Conservation (phyloP, 305 asterid species). For the Plantago lanceolata region DNA sequence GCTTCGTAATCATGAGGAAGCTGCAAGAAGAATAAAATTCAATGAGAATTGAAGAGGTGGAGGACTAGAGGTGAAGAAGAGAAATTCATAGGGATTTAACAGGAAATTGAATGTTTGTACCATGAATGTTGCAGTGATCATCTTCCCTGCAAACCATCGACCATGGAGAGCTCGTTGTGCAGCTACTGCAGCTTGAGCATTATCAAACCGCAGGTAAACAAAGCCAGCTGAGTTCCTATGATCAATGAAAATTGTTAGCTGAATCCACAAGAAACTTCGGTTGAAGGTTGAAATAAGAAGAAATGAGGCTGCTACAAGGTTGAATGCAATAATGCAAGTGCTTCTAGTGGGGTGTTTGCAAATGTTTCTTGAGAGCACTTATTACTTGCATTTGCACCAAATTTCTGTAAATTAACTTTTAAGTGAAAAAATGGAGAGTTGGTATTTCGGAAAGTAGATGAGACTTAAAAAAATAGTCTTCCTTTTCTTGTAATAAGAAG, state of each 20-base stretch:
- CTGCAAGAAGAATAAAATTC: slow-evolving; percentile 35
- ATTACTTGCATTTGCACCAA: no score
- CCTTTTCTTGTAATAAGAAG: no score
- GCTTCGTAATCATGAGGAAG: slow-evolving; percentile 41
- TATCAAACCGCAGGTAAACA: slow-evolving; percentile 65
- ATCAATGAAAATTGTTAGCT: slow-evolving; percentile 14
- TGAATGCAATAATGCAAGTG: no score
- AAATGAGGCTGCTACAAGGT: no score
- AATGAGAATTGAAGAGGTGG: no score
- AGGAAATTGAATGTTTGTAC: slow-evolving; percentile 26
- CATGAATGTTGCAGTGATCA: slow-evolving; percentile 72
- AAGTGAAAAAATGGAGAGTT: no score
- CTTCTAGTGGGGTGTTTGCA: no score
- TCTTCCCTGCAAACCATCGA: slow-evolving; percentile 80
- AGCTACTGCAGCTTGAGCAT: slow-evolving; percentile 43
- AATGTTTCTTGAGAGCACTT: no score
- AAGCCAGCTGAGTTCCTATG: slow-evolving; percentile 57
- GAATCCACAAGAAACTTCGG: slow-evolving; percentile 1
- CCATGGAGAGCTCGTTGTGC: slow-evolving; percentile 75
- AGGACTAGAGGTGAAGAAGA: no score
- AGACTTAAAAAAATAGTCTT: no score
- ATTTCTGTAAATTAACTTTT: no score
- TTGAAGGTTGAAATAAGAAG: background rate
- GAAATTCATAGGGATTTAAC: background rate
- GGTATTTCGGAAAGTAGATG: no score